Evolutionary conservation across 306 rosid species (phyloP), one percentile per base, ranked within the genome.

Genomic region (Trichosanthes truncata): DNA sequence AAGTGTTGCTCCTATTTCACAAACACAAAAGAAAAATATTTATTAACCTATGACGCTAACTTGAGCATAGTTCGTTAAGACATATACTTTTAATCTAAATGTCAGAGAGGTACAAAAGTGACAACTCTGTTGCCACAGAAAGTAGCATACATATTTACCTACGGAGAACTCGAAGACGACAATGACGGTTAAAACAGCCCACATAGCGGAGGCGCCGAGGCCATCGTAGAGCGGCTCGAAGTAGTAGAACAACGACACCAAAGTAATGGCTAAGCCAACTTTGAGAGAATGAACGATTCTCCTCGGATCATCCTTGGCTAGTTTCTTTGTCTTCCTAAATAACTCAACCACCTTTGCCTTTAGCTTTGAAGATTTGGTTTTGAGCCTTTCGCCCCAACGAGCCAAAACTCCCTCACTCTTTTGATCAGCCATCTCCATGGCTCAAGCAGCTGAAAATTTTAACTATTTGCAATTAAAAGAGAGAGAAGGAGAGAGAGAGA

Each of bases 131-230:
- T n/a, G n/a, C n/a, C n/a, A n/a, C 33, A 29, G 2, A 36, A 36
- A 3, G 1, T 36, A 36, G 40, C 40, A 5, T 36, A 48, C 2
- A 12, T 3, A 0, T 15, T 63, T 18, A 65, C 45, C 72, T 33
- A 65, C 25, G 14, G 72, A 65, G 25, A 65, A 65, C 14, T 65
- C 72, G 6, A 65, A 63, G 23, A 63, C 69, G 6, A 63, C 69
- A 0, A 63, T 21, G 4, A 94, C 98, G 0, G 97, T 94, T 7
- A 94, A 84, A 38, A 94, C 89, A 25, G 97, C 97, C 97, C 98
- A 94, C 82, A 94, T 89, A 87, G 95, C 97, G 0, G 97, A 86
- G 68, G 86, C 90, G 45, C 97, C 98, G n/a, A 94, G 86, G 73
- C 95, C 92, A 60, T 91, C 87, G 48, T 89, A 94, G 33, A 94